phyloP scores from a whole-genome alignment of 305 asterid genomes.

The Fraxinus albicans region DNA sequence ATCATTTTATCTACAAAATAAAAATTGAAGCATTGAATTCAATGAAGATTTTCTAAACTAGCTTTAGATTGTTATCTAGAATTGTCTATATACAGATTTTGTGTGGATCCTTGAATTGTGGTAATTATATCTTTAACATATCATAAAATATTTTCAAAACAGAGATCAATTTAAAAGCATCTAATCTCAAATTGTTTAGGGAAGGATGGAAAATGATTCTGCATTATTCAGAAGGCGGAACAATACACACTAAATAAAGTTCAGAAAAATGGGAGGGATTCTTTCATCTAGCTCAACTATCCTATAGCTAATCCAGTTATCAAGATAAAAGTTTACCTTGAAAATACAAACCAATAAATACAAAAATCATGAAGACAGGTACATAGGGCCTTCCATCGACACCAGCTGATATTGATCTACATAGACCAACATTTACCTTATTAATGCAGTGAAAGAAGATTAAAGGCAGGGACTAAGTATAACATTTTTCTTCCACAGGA shows the following conservation, averaged over 20 bases:
- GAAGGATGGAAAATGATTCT: neutral
- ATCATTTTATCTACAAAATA: neutral
- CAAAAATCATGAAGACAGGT: constrained; percentile 34
- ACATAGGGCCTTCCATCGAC: constrained; percentile 34
- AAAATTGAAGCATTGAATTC: neutral
- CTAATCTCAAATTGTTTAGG: neutral
- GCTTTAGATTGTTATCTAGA: neutral
- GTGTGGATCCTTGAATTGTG: neutral
- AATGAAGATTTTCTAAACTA: neutral
- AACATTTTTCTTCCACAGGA: neutral
- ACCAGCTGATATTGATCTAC: constrained; percentile 54
- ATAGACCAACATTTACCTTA: constrained; percentile 16
- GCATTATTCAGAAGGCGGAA: constrained; percentile 1
- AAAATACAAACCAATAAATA: constrained; percentile 40
- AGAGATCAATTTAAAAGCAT: neutral
- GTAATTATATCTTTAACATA: neutral
- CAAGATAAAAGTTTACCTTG: constrained; percentile 46
- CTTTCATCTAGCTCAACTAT: constrained; percentile 21
- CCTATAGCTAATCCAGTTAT: constrained; percentile 24
- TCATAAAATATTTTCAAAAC: neutral
- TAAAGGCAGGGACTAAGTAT: neutral
- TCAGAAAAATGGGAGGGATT: constrained; percentile 1
- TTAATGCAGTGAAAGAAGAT: neutral
- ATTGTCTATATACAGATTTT: neutral
- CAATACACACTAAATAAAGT: constrained; percentile 17